Percentiles rank a stretch among this genome's conserved stretches.
These are phyloP conservation scores for Suillus ampliporus DNA, from an alignment of 768 basidiomycete genomes.

Conservation along the genomic window DNA sequence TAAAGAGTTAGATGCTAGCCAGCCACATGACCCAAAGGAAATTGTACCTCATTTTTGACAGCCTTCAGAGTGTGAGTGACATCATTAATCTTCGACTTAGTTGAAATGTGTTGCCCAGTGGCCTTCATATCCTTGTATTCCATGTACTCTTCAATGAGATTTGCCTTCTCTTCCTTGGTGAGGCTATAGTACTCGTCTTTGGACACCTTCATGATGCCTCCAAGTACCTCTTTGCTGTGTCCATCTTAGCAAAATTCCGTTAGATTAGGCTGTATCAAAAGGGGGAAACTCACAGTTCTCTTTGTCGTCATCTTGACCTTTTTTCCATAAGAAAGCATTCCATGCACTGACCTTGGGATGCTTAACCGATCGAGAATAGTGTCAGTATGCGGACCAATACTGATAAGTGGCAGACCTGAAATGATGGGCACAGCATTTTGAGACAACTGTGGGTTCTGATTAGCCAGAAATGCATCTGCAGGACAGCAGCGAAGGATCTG, in stretches of 20 bases:
- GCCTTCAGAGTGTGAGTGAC: slow-evolving; percentile 9
- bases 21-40: neutral
- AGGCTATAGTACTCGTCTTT: slow-evolving; percentile 6
- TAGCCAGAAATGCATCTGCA: neutral
- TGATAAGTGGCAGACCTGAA: slow-evolving; percentile 6
- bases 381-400: slow-evolving; percentile 16
- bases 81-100: slow-evolving; percentile 17
- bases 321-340: slow-evolving; percentile 17
- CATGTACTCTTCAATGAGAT: neutral
- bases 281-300: neutral
- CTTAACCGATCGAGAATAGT: slow-evolving; percentile 16
- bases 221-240: neutral
- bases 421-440: neutral
- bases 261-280: neutral
- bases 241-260: neutral
- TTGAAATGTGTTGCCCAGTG: neutral
- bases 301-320: neutral
- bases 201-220: neutral
- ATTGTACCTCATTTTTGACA: slow-evolving; percentile 13
- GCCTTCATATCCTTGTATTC: neutral
- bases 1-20: neutral
- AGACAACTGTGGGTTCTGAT: no score
- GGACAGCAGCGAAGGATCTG: neutral
- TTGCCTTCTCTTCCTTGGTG: neutral
- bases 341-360: slow-evolving; percentile 11